Percentiles rank a stretch among this genome's conserved stretches.
phyloP scores from a whole-genome alignment of 1,284 basidiomycete genomes.

The Tylopilus sp. region DNA sequence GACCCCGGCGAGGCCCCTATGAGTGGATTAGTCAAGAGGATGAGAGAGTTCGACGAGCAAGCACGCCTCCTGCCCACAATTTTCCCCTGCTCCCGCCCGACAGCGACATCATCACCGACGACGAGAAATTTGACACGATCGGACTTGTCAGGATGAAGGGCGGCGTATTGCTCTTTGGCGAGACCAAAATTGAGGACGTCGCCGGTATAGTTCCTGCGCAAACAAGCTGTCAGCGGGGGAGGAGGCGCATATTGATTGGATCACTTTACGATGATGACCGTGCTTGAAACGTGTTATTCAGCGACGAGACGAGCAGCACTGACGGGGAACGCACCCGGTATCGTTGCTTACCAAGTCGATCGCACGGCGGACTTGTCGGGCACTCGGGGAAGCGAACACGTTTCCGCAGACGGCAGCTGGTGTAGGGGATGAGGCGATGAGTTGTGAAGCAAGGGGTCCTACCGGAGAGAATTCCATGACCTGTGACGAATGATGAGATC shows the following conservation, averaged over 20 bases:
- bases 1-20: slow-evolving; percentile 83
- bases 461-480: slow-evolving; percentile 77
- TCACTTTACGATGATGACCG: slow-evolving; percentile 83
- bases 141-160: slow-evolving; percentile 63
- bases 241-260: slow-evolving; percentile 7
- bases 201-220: slow-evolving; percentile 71
- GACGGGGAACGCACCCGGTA: slow-evolving; percentile 56
- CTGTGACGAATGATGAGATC: slow-evolving; percentile 33
- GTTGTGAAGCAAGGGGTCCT: slow-evolving; percentile 11
- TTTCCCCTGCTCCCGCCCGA: slow-evolving; percentile 73
- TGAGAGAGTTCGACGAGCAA: slow-evolving; percentile 17
- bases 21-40: not conserved
- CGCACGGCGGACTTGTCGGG: slow-evolving; percentile 74
- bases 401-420: slow-evolving; percentile 82
- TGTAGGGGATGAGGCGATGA: not conserved
- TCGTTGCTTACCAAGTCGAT: slow-evolving; percentile 78
- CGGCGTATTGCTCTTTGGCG: slow-evolving; percentile 82
- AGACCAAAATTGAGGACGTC: slow-evolving; percentile 93
- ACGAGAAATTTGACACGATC: slow-evolving; percentile 76
- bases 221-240: slow-evolving; percentile 7
- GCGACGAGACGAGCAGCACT: not conserved
- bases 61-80: slow-evolving; percentile 74
- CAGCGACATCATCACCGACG: slow-evolving; percentile 90
- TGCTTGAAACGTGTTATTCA: slow-evolving; percentile 40
- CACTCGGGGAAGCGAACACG: slow-evolving; percentile 85